Evolutionary conservation across 2,329 filamentous ascomycete genomes (phyloP), one percentile per base, ranked within the genome.

Genomic region (Celoporthe dispersa): DNA sequence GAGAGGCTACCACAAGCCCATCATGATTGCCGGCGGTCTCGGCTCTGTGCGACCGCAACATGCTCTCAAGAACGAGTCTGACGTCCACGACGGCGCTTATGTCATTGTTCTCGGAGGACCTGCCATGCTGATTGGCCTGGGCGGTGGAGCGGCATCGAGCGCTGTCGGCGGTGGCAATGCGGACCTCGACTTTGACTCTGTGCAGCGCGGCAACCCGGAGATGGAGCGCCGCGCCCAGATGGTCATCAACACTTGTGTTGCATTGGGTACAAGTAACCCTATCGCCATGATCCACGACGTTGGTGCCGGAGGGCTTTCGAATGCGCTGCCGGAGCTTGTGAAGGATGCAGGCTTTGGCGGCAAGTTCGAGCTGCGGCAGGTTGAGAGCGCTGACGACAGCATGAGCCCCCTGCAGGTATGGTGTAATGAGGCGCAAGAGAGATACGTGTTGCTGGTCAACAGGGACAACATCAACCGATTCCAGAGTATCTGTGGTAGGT

Each of bases 271-370:
- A 4, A 85, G 94, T 73, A 98, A 92, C 78, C 96, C 96, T 0
- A 98, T 99, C 75, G 91, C 93, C 68, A 95, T 98, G 83, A 98
- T 99, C 73, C 96, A 99, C 79, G 96, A 99, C 78, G 96, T 99
- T 61, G 96, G 96, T 72, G 96, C 96, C 65, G 96, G 96, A 76
- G 96, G 96, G 71, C 83, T 87, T 28, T 86, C 85, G 14, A 89
- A 88, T 74, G 94, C 94, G 44, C 85, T 98, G 22, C 94, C 95
- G 11, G 94, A 97, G 79, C 85, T 98, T 63, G 94, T 97, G 57
- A 92, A 97, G 76, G 96, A 99, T 79, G 94, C 95, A 63, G 94
- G 94, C 1, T 91, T 93, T 67, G 96, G 96, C 68, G 96, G 94
- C 65, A 91, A 89, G 61, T 98, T 99, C 74, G 95, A 99, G 80